Evolutionary conservation across 805 yeast species (phyloP).

Genomic region (Candida wancherniae): DNA sequence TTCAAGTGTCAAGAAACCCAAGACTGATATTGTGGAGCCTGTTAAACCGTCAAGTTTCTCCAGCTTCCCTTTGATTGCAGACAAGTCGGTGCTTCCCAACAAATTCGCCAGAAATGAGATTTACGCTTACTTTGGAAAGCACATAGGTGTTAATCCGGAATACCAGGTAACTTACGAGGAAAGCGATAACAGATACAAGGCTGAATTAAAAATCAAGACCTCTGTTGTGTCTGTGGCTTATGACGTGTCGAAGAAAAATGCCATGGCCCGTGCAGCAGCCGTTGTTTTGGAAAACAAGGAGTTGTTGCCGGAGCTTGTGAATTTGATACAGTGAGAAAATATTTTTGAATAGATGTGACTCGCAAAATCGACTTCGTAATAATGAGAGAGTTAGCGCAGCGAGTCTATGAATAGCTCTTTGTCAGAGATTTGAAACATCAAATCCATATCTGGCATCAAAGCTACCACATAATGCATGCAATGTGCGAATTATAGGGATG

Average conservation of each 20-base stretch:
- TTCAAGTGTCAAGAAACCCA: slow-evolving; percentile 7
- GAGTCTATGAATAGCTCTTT: too few species aligned
- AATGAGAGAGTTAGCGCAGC: too few species aligned
- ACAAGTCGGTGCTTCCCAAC: slow-evolving; percentile 25
- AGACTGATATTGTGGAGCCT: too few species aligned
- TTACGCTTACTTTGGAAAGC: slow-evolving; percentile 35
- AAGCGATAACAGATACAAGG: slow-evolving; percentile 20
- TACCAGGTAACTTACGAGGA: slow-evolving; percentile 23
- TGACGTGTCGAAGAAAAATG: slow-evolving; percentile 36
- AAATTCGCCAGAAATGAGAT: slow-evolving; percentile 34
- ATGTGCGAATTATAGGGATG: too few species aligned
- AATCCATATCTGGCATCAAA: too few species aligned
- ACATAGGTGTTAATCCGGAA: slow-evolving; percentile 31
- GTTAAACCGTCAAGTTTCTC: background rate
- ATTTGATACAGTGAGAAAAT: slow-evolving; percentile 5
- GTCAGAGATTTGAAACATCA: too few species aligned
- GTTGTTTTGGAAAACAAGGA: slow-evolving; percentile 26
- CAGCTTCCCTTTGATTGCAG: slow-evolving; percentile 27
- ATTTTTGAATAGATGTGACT: background rate
- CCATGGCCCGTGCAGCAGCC: slow-evolving; percentile 39
- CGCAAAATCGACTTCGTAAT: too few species aligned
- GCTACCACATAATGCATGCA: too few species aligned
- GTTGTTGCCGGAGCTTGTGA: slow-evolving; percentile 14
- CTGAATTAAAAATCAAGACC: slow-evolving; percentile 28
- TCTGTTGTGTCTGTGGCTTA: slow-evolving; percentile 26